Evolutionary conservation across 345 rosid genomes (phyloP), one percentile per base, ranked within the genome.

Genomic region (Moricandia moricandioides): DNA sequence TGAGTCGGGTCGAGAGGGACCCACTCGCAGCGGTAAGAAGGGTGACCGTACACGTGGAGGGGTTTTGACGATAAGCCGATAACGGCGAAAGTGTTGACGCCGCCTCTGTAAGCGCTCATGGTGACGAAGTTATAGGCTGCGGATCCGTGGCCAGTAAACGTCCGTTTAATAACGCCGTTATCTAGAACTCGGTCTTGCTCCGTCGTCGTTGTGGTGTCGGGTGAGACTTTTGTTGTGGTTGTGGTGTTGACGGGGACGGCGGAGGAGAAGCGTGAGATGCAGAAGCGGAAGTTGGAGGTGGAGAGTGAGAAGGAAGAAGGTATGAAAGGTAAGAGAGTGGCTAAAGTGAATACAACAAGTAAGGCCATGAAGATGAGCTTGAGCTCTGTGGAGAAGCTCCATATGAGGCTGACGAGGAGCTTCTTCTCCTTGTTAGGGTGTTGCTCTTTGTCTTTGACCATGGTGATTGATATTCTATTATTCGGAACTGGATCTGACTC

Each of bases 41-140:
- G 96, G 24, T 69, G 87, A 12, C 85, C 75, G 76, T 79, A 91
- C 24, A 91, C 84, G 68, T 91, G 97, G 11, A 89, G 88, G 4
- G 97, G 96, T 73, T 93, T 93, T 1, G 98, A 93, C 3, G 98
- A 84, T 33, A 91, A 70, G 2, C 98, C 97, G n/a, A 86, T 71
- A 7, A 93, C 67, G 64, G 96, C 90, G 74, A 93, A 93, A 2
- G 86, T 80, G 84, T 62, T 65, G 40, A 65, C 79, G 51, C 97
- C 96, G 59, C 97, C 98, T 51, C 98, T 82, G 86, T 93, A 93
- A 11, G 91, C 71, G 27, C 92, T 84, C 97, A 91, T 91, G 24
- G 81, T 68, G 26, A 93, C 84, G 79, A 91, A 93, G 82, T 82
- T 93, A 70, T 91, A 93, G 18, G 98, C 92, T 11, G 94, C 96